Percentiles rank a stretch among this genome's conserved stretches.
phyloP scores from a whole-genome alignment of 345 rosid genomes.

The Theobroma cacao region DNA sequence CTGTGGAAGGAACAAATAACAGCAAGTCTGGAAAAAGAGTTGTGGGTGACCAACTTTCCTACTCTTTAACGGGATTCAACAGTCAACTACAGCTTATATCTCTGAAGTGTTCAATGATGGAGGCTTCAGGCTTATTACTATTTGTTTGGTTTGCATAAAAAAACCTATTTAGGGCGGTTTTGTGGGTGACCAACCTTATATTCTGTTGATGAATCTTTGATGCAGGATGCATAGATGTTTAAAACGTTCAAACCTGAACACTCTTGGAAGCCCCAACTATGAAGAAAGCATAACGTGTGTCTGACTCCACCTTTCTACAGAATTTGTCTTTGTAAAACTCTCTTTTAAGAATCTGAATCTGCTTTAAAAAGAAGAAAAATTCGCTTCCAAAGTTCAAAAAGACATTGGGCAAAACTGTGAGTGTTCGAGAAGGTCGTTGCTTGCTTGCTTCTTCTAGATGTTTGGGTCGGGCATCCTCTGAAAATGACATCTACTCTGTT shows the following conservation, averaged over 20 bases:
- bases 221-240: neutral
- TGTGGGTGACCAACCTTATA: conserved; percentile 37
- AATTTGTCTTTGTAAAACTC: neutral
- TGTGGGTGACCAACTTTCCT: conserved; percentile 49
- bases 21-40: neutral
- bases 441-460: neutral
- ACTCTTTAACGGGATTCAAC: neutral
- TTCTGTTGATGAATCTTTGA: neutral
- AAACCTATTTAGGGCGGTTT: neutral
- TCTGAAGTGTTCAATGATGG: conserved; percentile 1
- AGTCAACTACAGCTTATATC: conserved; percentile 5
- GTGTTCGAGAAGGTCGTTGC: neutral
- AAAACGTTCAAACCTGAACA: neutral
- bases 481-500: conserved; percentile 2
- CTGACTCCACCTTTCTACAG: conserved; percentile 13
- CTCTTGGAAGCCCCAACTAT: neutral
- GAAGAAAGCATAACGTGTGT: conserved; percentile 35
- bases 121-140: neutral
- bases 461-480: neutral
- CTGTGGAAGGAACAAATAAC: conserved; percentile 18
- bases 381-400: neutral
- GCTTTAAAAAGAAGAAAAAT: conserved; percentile 4
- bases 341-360: conserved; percentile 4
- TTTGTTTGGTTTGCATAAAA: neutral
- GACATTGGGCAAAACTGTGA: neutral